Base-by-base conservation (phyloP, 495 filamentous ascomycete species). In the Neurospora sp. region DNA sequence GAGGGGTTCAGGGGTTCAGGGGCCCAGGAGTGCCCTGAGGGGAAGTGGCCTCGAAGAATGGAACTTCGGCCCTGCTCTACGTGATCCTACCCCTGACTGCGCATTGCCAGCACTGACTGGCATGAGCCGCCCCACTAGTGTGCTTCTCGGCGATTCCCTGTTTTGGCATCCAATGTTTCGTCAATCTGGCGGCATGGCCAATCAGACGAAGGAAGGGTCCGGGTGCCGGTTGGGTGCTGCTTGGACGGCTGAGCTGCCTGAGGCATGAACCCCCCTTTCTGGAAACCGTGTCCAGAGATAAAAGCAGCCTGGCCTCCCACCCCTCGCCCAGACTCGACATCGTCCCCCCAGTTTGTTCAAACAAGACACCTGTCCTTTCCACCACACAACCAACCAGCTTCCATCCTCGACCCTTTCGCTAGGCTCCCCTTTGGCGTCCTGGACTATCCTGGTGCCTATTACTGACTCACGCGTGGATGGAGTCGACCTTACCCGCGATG, bases 241-340 rank as follows among this genome's bases (percentile, higher is more conserved):
- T 69, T 53, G 71, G 37, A 40, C 42, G 53, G 40, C 40, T 38
- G 71, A 61, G 6, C 27, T 72, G 79, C 79, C 80, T 80, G 41
- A 80, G 80, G 80, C 79, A 71, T 3, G 16, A 22, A n/a, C 69
- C 73, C 74, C 74, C 77, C 61, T 75, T 74, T 74, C 27, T 59
- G 53, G 73, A 61, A 77, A 70, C 78, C 74, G 78, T 80, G 76
- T 45, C 76, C 80, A 76, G 79, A 80, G 76, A 80, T 80, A 81
- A 80, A 80, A 76, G 77, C 74, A 75, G 70, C 71, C 75, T 73
- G 74, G 48, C 72, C 74, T 71, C 75, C 79, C 76, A 75, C 73
- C 73, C 70, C 39, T 65, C 59, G 59, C 69, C 71, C 68, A 71
- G 68, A 72, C 68, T 65, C 61, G 16, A 65, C 73, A 76, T 72